Evolutionary conservation across 176 grass and related monocot species (phyloP).

Genomic region (Ampelocalamus luodianensis): DNA sequence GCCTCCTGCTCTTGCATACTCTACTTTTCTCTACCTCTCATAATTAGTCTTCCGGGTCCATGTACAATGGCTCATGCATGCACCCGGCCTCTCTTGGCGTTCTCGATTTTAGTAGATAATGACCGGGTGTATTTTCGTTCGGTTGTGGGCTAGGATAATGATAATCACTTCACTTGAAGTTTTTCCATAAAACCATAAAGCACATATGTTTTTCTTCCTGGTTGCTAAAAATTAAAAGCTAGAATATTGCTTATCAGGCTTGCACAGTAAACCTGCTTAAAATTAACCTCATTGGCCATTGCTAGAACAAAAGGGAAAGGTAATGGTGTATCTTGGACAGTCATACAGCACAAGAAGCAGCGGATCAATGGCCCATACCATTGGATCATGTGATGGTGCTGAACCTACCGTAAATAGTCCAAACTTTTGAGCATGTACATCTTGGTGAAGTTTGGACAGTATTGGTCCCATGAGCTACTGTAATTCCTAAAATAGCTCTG

Average conservation of each 20-base stretch:
- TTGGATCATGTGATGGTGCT: constrained; percentile 23
- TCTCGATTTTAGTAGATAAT: not conserved
- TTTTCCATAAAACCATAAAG: not conserved
- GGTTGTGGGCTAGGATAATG: not conserved
- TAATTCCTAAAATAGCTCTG: too few relatives aligned
- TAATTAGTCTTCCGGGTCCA: constrained; percentile 14
- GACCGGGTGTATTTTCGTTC: not conserved
- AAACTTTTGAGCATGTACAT: constrained; percentile 12
- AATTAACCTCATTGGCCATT: not conserved
- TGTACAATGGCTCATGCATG: not conserved
- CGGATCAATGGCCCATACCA: constrained; percentile 24
- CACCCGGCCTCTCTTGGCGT: not conserved
- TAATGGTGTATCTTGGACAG: not conserved
- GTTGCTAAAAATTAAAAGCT: not conserved
- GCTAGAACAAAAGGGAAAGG: constrained; percentile 14
- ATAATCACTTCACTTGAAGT: not conserved
- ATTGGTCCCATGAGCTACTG: too few relatives aligned
- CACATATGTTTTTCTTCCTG: not conserved
- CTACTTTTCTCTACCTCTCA: not conserved
- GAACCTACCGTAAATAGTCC: not conserved
- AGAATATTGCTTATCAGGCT: not conserved
- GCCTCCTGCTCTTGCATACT: not conserved
- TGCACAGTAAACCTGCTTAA: not conserved
- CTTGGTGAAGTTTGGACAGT: too few relatives aligned
- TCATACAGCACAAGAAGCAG: constrained; percentile 30